These are phyloP conservation scores for Durotheca rogersii DNA, from an alignment of 495 filamentous ascomycete genomes.

Conservation along the genomic window DNA sequence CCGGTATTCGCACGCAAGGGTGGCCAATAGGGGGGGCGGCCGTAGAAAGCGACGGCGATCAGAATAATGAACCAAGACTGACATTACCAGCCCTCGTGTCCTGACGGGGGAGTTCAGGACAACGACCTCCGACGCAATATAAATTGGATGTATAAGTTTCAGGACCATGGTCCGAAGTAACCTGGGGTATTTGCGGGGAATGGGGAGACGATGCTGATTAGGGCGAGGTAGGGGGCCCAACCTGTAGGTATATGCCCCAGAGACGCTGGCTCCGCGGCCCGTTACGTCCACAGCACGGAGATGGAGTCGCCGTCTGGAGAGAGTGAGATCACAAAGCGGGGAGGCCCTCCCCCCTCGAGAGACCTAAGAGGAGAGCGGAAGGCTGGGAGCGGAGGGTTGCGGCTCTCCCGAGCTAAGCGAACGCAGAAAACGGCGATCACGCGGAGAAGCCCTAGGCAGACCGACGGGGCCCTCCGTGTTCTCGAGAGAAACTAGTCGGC, in stretches of 20 bases:
- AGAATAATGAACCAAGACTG: constrained; percentile 25
- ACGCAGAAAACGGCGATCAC: constrained; percentile 19
- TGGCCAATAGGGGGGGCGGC: constrained; percentile 12
- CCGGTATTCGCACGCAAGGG: constrained; percentile 9
- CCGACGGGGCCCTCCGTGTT: constrained; percentile 18
- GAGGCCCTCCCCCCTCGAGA: no score
- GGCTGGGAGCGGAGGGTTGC: constrained; percentile 23
- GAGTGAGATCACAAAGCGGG: constrained; percentile 18
- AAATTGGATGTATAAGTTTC: constrained; percentile 31
- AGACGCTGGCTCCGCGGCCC: constrained; percentile 32
- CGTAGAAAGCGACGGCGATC: constrained; percentile 11
- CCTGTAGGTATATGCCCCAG: constrained; percentile 11
- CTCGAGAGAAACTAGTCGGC: not conserved
- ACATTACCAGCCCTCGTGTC: constrained; percentile 4
- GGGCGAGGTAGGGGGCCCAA: no score
- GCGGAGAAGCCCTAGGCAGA: constrained; percentile 16
- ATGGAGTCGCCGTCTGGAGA: constrained; percentile 27
- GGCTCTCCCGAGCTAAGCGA: constrained; percentile 21
- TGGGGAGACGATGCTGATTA: constrained; percentile 16
- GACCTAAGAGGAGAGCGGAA: constrained; percentile 22
- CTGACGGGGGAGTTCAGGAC: constrained; percentile 15
- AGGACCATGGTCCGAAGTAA: constrained; percentile 31
- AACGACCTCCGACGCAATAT: constrained; percentile 25
- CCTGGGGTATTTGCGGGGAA: constrained; percentile 33
- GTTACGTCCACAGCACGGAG: constrained; percentile 36